Evolutionary conservation across 768 basidiomycete species (phyloP).

Genomic region (Naganishia onofrii): DNA sequence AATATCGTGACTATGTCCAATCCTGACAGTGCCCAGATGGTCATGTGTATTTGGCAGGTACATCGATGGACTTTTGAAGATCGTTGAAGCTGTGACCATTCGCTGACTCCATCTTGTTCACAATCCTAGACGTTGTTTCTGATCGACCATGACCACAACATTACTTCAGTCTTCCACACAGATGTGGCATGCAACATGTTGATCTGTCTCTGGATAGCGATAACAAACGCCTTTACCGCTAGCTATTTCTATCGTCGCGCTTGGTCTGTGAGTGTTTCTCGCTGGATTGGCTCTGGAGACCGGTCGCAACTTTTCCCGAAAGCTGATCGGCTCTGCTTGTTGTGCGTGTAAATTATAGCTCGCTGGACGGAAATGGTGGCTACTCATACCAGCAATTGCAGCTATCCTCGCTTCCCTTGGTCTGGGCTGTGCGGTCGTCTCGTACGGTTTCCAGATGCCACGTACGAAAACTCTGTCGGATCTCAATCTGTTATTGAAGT

Average conservation of each 20-base stretch:
- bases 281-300: too few relatives aligned
- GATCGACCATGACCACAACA: slow-evolving; percentile 4
- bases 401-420: slow-evolving; percentile 9
- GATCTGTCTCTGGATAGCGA: slow-evolving; percentile 18
- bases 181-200: slow-evolving; percentile 15
- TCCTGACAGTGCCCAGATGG: background rate
- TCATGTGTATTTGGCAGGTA: slow-evolving; percentile 23
- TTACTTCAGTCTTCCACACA: slow-evolving; percentile 2
- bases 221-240: slow-evolving; percentile 14
- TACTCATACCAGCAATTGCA: background rate
- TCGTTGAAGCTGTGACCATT: background rate
- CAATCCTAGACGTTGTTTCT: slow-evolving; percentile 2
- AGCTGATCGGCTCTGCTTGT: background rate
- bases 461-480: background rate
- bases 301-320: background rate
- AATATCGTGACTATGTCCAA: background rate
- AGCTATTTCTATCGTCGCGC: slow-evolving; percentile 14
- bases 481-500: background rate
- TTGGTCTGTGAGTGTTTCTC: slow-evolving; percentile 2
- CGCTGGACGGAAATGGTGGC: slow-evolving; percentile 16
- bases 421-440: slow-evolving; percentile 6
- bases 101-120: background rate
- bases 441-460: slow-evolving; percentile 6
- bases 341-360: background rate
- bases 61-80: background rate